Base-by-base conservation (phyloP, 2,329 filamentous ascomycete genomes). In the Pestalotiopsis sp. region DNA sequence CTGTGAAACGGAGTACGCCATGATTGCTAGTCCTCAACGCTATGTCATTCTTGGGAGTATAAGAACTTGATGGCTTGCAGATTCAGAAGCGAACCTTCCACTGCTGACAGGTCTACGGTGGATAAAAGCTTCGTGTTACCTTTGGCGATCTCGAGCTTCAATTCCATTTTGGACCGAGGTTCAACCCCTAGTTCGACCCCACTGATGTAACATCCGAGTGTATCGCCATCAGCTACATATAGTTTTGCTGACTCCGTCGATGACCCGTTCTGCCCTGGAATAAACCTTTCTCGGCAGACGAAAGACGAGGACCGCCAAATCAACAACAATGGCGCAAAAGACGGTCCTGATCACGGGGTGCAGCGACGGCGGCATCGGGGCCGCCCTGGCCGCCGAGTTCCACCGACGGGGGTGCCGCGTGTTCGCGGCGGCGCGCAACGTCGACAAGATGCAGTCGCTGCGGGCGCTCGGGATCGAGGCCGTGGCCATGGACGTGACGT, bases 401-500 rank as follows among this genome's bases (percentile, higher is more conserved):
- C 40, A 52, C 11, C 20, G 22, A 3, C 62, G 44, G 10, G 63
- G 63, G 1, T 68, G 57, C 57, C 35, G 30, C 4, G 66, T 68
- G n/a, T 66, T 68, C 22, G 66, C 66, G 13, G 75, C 78, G 58
- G 73, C 73, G 14, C 78, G 77, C 68, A 73, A 70, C 66, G 66
- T 66, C 9, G 61, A 65, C 38, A 75, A 76, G 62, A 75, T 75
- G 74, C 48, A 57, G 5, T 63, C 70, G 30, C 72, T 78, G 4
- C 58, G 68, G 5, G 69, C 69, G 3, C 66, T 72, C 4, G 74
- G 73, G 22, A 69, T 77, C 67, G 70, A 72, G 14, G 73, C 71
- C 3, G 30, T 78, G 1, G 69, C 70, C 9, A 68, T 79, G 35
- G 76, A 79, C 67, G 77, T 79, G n/a, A 75, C 72, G 1, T 75